Evolutionary conservation across 2,329 filamentous ascomycete genomes (phyloP).

Genomic region (Xylaria sp.): DNA sequence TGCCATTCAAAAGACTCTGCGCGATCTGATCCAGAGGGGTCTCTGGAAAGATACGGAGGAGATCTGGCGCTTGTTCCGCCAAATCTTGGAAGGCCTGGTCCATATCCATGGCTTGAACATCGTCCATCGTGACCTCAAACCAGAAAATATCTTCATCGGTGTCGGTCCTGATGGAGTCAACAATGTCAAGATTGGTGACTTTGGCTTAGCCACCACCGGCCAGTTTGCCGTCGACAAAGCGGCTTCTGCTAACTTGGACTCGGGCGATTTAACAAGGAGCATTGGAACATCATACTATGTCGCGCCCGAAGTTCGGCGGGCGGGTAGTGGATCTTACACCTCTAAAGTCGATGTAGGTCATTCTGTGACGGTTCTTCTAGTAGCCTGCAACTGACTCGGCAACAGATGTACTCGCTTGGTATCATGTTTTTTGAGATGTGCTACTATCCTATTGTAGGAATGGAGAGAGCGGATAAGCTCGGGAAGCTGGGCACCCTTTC

Average conservation of each 20-base stretch:
- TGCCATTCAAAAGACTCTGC: slow-evolving; percentile 63
- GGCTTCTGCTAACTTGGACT: slow-evolving; percentile 46
- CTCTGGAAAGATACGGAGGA: slow-evolving; percentile 75
- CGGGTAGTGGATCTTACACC: slow-evolving; percentile 76
- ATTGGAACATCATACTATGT: slow-evolving; percentile 86
- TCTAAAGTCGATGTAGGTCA: slow-evolving; percentile 82
- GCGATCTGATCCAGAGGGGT: slow-evolving; percentile 80
- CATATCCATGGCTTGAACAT: slow-evolving; percentile 92
- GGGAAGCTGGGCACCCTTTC: slow-evolving; percentile 69
- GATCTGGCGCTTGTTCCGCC: slow-evolving; percentile 87
- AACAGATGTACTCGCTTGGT: slow-evolving; percentile 89
- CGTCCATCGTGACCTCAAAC: slow-evolving; percentile 94
- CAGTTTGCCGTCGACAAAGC: slow-evolving; percentile 68
- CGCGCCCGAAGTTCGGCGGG: slow-evolving; percentile 85
- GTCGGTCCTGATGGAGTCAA: slow-evolving; percentile 71
- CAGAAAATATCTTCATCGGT: slow-evolving; percentile 92
- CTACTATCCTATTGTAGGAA: slow-evolving; percentile 63
- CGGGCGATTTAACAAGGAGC: slow-evolving; percentile 69
- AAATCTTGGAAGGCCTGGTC: slow-evolving; percentile 84
- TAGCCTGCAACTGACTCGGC: slow-evolving; percentile 6
- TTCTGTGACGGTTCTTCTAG: neutral
- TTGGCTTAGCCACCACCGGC: slow-evolving; percentile 89
- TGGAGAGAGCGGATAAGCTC: slow-evolving; percentile 67
- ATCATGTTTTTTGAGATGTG: slow-evolving; percentile 99
- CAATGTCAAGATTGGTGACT: slow-evolving; percentile 95